Evolutionary conservation across 164 flowering plant species (phyloP).

Genomic region (Aristolochia fimbriata): DNA sequence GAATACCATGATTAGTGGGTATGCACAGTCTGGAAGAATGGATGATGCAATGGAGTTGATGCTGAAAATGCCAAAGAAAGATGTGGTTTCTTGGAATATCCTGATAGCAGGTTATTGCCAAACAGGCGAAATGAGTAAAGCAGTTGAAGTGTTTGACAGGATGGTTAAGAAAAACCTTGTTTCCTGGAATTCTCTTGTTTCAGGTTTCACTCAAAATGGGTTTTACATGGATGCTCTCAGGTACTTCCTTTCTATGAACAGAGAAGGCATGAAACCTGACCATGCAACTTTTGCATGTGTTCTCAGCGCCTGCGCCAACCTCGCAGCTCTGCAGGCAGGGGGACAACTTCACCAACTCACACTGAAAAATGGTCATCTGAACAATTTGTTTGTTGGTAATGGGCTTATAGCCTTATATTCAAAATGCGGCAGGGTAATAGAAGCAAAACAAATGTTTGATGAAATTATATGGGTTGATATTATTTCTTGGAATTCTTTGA

Average conservation of each 20-base stretch:
- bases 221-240: conserved; percentile 9
- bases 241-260: conserved; percentile 8
- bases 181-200: conserved; percentile 12
- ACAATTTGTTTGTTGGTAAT: conserved; percentile 14
- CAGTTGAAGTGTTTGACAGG: conserved; percentile 4
- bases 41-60: conserved; percentile 10
- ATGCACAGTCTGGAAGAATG: conserved; percentile 9
- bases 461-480: conserved; percentile 6
- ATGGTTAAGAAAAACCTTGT: conserved; percentile 46
- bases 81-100: conserved; percentile 9
- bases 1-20: conserved; percentile 12
- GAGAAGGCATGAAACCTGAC: conserved; percentile 12
- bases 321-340: conserved; percentile 14
- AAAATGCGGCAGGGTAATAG: conserved; percentile 11
- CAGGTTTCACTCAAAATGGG: conserved; percentile 14
- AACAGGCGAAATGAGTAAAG: conserved; percentile 7
- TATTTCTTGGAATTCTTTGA: conserved; percentile 17
- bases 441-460: conserved; percentile 8
- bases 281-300: conserved; percentile 13
- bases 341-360: conserved; percentile 12
- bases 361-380: conserved; percentile 10
- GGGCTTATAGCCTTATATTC: conserved; percentile 16
- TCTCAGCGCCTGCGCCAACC: conserved; percentile 14
- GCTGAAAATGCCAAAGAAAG: conserved; percentile 8
- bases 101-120: conserved; percentile 8